Conservation (phyloP, 2,329 filamentous ascomycete species). For the Fusarium torreyae region DNA sequence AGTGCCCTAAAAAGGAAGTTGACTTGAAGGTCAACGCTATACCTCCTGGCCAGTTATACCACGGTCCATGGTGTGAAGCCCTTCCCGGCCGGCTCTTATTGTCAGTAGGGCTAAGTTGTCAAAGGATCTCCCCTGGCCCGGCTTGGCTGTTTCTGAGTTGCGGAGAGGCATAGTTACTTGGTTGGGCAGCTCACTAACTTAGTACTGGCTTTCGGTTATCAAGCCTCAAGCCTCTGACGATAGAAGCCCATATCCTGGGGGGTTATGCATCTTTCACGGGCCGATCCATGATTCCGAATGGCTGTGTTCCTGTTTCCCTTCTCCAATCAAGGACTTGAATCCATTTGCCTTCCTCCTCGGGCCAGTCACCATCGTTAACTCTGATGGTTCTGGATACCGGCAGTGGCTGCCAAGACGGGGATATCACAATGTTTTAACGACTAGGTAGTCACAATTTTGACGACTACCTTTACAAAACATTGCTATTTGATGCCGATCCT, state of each 20-base stretch:
- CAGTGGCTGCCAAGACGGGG: constrained; percentile 2
- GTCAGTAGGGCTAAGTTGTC: constrained; percentile 21
- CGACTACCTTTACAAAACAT: neutral
- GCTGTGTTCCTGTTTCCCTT: constrained; percentile 18
- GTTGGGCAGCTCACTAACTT: constrained; percentile 21
- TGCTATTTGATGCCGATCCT: constrained; percentile 28
- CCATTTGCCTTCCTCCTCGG: constrained; percentile 11
- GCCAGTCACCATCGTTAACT: neutral
- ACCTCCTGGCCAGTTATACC: constrained; percentile 1
- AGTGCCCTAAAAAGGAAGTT: constrained; percentile 46
- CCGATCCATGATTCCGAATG: constrained; percentile 29
- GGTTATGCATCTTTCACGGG: constrained; percentile 38
- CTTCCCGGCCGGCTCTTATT: constrained; percentile 25
- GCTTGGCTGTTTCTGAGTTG: constrained; percentile 13
- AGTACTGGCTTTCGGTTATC: neutral
- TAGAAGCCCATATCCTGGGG: constrained; percentile 10
- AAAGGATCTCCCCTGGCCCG: constrained; percentile 15
- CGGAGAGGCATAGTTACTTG: constrained; percentile 18
- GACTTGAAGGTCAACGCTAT: constrained; percentile 12
- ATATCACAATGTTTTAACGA: neutral
- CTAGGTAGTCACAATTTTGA: neutral
- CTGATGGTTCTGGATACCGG: neutral
- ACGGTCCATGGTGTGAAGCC: constrained; percentile 11
- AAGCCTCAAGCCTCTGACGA: constrained; percentile 5
- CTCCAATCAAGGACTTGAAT: constrained; percentile 23